Conservation (phyloP, 371 early-diverging fungal genomes). For the Lichtheimia ornata region DNA sequence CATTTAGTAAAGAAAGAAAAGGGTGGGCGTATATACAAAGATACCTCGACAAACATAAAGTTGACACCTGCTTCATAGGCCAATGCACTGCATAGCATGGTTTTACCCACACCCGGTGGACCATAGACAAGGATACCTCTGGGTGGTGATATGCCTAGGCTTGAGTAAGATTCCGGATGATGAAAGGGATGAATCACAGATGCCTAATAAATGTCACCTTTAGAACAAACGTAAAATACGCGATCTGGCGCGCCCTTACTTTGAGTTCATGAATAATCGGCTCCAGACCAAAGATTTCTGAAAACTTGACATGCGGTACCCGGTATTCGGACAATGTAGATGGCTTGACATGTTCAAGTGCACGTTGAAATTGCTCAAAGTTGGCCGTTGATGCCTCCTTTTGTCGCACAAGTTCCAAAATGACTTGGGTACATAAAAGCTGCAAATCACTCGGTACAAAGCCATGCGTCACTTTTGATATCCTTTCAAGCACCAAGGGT, state of each 20-base stretch:
- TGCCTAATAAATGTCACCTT: conserved; percentile 13
- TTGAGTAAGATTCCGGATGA: conserved; percentile 82
- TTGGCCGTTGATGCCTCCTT: conserved; percentile 1
- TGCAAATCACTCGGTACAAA: conserved; percentile 79
- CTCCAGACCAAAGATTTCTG: conserved; percentile 70
- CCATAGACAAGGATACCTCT: conserved; percentile 98
- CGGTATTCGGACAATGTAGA: conserved; percentile 64
- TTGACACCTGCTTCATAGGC: conserved; percentile 83
- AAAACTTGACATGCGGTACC: conserved; percentile 63
- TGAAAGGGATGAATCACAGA: conserved; percentile 80
- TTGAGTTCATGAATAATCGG: conserved; percentile 62
- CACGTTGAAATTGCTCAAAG: conserved; percentile 42
- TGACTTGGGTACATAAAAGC: conserved; percentile 61
- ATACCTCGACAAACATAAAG: conserved; percentile 73
- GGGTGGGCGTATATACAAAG: not conserved
- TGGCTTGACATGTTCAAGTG: conserved; percentile 50
- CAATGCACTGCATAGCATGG: conserved; percentile 94
- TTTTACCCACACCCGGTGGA: conserved; percentile 99
- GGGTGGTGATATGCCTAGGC: conserved; percentile 92
- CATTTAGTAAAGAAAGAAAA: not conserved
- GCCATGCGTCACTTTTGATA: conserved; percentile 95
- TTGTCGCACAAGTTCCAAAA: conserved; percentile 40
- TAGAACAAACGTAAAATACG: too few species aligned
- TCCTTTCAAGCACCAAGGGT: conserved; percentile 63
- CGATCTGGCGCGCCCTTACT: too few species aligned